Evolutionary conservation across 2,329 filamentous ascomycete species (phyloP), one percentile per base, ranked within the genome.

Genomic region (Arachnomyces sp.): DNA sequence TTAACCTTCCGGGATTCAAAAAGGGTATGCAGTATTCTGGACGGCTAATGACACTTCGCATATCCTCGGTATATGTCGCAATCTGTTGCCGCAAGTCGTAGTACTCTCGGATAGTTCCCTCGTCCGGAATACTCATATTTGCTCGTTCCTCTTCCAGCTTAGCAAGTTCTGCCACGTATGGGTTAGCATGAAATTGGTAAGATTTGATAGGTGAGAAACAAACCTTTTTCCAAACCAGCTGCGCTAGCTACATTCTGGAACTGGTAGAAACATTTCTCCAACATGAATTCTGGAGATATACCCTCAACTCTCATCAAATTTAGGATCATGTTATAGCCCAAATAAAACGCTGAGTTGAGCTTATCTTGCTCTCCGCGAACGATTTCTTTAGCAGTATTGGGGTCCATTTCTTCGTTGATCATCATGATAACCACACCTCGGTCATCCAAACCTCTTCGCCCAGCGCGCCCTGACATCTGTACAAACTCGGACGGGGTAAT

Each of bases 371-470:
- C 84, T 50, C 92, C 92, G 39, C 92, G 87, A 9, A 98, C 92
- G 52, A 98, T 95, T 48, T 85, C 82, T 65, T 94, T 94, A 31
- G 92, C 90, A n/a, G 83, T 81, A 2, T 86, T 80, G 1, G 92
- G 92, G 56, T 98, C 92, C 70, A 98, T 90, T 67, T 92, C 87
- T 61, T 93, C 85, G 57, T 93, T 84, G 46, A 98, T 84, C 90
- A 98, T 96, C 87, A 98, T 96, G 61, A 98, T 96, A 51, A 98
- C 92, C 52, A 96, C 93, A 75, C 92, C 92, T 49, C 92, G 84
- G 47, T 95, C 89, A 68, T 98, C 92, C 40, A 98, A 82, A 66
- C 92, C 92, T 78, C 92, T 82, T 74, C 92, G 85, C 58, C 92
- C 92, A 44, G 92, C 92, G 65, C 92, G 85, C 46, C 92, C 92